These are phyloP conservation scores for Malus sieversii DNA, from an alignment of 306 rosid genomes.

Conservation along the genomic window DNA sequence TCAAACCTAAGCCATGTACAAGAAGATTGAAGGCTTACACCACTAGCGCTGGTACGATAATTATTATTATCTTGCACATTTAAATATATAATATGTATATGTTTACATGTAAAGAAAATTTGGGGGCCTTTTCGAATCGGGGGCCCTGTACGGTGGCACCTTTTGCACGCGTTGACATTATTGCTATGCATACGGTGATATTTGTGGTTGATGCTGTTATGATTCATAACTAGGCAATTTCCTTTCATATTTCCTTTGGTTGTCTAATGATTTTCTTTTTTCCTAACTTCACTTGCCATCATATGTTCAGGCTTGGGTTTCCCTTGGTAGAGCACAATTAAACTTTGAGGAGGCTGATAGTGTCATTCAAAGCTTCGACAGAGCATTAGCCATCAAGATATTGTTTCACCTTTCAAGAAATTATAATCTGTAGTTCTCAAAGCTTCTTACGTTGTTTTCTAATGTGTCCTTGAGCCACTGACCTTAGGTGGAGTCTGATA, in stretches of 20 bases:
- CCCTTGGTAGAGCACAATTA: slow-evolving; percentile 91
- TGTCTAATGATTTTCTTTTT: background rate
- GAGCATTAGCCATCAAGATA: slow-evolving; percentile 76
- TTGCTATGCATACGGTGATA: background rate
- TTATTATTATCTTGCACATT: no score
- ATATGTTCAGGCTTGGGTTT: slow-evolving; percentile 69
- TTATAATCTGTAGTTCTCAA: background rate
- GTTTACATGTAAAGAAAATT: no score
- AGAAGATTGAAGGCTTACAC: no score
- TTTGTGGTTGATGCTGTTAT: background rate
- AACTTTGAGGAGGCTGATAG: slow-evolving; percentile 90
- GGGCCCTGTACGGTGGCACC: background rate
- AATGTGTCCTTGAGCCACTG: background rate
- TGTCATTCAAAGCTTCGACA: slow-evolving; percentile 75
- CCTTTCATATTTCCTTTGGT: background rate
- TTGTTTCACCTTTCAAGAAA: slow-evolving; percentile 5
- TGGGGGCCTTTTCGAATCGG: no score
- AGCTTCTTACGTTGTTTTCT: slow-evolving; percentile 2
- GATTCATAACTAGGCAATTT: background rate
- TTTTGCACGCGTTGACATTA: background rate
- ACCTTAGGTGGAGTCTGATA: background rate
- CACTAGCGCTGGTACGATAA: no score
- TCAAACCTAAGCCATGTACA: no score
- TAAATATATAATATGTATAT: no score
- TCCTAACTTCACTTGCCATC: background rate